phyloP scores from a whole-genome alignment of 805 yeast genomes.

The Sungouiella thailandica region DNA sequence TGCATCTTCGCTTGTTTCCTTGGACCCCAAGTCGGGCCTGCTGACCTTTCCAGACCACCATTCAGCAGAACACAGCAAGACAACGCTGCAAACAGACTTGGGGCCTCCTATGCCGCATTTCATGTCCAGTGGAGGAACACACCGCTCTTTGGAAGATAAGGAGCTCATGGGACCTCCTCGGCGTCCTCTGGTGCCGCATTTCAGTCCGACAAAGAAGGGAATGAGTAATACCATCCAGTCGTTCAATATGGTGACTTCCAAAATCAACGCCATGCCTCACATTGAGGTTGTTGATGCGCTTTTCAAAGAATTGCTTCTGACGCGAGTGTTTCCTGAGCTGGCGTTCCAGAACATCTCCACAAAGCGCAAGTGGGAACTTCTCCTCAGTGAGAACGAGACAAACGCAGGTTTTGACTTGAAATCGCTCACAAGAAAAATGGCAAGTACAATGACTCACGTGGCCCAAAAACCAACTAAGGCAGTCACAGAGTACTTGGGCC shows the following conservation, averaged over 20 bases:
- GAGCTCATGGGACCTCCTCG: neutral
- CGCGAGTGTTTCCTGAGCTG: slow-evolving; percentile 33
- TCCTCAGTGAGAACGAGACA: slow-evolving; percentile 36
- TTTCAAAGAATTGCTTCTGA: slow-evolving; percentile 35
- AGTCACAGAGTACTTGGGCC: neutral
- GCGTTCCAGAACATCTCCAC: slow-evolving; percentile 29
- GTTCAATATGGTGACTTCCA: slow-evolving; percentile 28
- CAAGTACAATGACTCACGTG: too few species aligned
- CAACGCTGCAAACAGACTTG: neutral
- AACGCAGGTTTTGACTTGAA: slow-evolving; percentile 33
- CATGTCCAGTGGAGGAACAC: neutral
- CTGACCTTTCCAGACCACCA: too few species aligned
- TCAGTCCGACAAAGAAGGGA: slow-evolving; percentile 4
- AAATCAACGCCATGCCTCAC: slow-evolving; percentile 31
- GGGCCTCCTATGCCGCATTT: neutral
- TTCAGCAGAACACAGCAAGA: too few species aligned
- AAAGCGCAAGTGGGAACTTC: slow-evolving; percentile 39
- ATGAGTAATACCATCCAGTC: neutral
- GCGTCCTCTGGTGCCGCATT: neutral
- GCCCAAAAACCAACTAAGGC: too few species aligned
- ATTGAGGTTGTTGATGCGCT: slow-evolving; percentile 32
- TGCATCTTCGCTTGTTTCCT: slow-evolving; percentile 1
- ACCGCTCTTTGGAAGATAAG: neutral
- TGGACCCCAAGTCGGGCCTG: slow-evolving; percentile 1
- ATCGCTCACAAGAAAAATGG: slow-evolving; percentile 10